phyloP scores from a whole-genome alignment of 495 filamentous ascomycete species.

The Penicillium canescens region DNA sequence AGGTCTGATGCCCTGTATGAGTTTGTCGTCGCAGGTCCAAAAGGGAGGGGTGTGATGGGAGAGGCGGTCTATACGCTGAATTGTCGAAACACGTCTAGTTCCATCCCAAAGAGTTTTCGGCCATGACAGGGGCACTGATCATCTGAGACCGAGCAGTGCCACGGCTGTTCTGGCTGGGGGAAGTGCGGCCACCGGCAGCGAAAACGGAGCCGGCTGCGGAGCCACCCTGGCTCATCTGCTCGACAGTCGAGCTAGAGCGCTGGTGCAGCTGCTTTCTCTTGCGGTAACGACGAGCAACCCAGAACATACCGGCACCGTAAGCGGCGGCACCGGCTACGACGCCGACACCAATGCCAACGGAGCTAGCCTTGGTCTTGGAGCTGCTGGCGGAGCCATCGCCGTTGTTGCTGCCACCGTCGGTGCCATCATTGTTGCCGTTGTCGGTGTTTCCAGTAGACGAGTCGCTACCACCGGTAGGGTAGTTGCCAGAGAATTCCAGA shows the following conservation, averaged over 20 bases:
- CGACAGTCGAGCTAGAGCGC: slow-evolving; percentile 65
- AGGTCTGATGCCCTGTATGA: neutral
- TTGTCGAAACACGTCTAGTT: slow-evolving; percentile 59
- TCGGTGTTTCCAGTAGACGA: slow-evolving; percentile 13
- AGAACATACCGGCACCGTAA: slow-evolving; percentile 99
- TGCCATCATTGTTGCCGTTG: slow-evolving; percentile 11
- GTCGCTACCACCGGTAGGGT: slow-evolving; percentile 33
- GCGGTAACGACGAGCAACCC: slow-evolving; percentile 90
- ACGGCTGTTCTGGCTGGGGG: slow-evolving; percentile 59
- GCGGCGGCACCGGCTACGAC: slow-evolving; percentile 77
- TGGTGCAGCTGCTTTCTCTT: slow-evolving; percentile 78
- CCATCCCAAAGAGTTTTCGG: slow-evolving; percentile 98
- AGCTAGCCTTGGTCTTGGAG: slow-evolving; percentile 62
- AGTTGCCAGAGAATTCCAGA: slow-evolving; percentile 59
- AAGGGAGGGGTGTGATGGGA: neutral
- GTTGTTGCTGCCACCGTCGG: slow-evolving; percentile 19
- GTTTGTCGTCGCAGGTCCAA: slow-evolving; percentile 3
- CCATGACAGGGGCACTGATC: slow-evolving; percentile 86
- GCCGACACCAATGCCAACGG: slow-evolving; percentile 79
- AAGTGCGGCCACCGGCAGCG: slow-evolving; percentile 41
- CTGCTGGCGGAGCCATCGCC: slow-evolving; percentile 49
- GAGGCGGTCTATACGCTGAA: slow-evolving; percentile 1
- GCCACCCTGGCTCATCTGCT: slow-evolving; percentile 47
- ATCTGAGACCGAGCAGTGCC: slow-evolving; percentile 70
- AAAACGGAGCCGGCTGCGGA: slow-evolving; percentile 33